Percentiles rank a stretch among this genome's conserved stretches.
phyloP scores from a whole-genome alignment of 345 rosid genomes.

The Salix udensis region DNA sequence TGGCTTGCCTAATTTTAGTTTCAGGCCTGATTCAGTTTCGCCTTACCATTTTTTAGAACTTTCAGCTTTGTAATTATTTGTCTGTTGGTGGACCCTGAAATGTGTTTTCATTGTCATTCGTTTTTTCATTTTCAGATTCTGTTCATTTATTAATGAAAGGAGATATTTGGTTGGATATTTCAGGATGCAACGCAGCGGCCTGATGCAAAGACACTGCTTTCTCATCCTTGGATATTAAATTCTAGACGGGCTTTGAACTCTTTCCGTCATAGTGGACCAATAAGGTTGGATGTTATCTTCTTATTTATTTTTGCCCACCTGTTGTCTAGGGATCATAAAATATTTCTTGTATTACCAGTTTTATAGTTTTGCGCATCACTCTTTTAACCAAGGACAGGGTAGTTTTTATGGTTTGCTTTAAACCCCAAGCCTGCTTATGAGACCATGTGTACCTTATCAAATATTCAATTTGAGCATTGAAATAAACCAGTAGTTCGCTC shows the following conservation, averaged over 20 bases:
- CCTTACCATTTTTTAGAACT: not conserved
- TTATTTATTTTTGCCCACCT: not conserved
- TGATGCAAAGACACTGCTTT: constrained; percentile 97
- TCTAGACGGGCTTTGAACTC: constrained; percentile 85
- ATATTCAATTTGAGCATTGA: not conserved
- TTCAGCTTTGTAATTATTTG: not conserved
- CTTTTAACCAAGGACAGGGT: not conserved
- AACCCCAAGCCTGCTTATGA: not conserved
- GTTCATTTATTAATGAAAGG: not conserved
- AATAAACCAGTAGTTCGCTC: not conserved
- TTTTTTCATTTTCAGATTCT: not conserved
- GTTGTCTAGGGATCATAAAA: not conserved
- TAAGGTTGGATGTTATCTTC: constrained; percentile 43
- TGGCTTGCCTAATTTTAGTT: not conserved
- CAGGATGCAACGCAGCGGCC: constrained; percentile 99
- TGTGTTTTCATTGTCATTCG: not conserved
- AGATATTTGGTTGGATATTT: constrained; percentile 19
- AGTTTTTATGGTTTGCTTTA: not conserved
- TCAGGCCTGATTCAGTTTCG: not conserved
- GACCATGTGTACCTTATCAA: not conserved
- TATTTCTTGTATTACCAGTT: not conserved
- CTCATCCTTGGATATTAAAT: constrained; percentile 97
- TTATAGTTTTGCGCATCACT: not conserved
- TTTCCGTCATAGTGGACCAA: constrained; percentile 72
- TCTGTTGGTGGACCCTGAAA: not conserved